These are phyloP conservation scores for Quercus dentata DNA, from an alignment of 306 rosid genomes.

Conservation along the genomic window DNA sequence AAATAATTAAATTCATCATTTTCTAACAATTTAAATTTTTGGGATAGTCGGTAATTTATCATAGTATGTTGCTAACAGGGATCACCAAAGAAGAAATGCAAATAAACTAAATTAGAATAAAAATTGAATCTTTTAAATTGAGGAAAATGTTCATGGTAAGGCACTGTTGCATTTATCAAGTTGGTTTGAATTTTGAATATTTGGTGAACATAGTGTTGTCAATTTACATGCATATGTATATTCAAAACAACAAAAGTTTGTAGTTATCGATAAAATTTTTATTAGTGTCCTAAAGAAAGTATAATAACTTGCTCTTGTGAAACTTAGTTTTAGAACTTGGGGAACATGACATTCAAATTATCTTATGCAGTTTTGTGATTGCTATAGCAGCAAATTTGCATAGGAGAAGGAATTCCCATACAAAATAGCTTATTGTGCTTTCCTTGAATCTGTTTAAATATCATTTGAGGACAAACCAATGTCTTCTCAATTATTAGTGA, in stretches of 20 bases:
- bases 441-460: background rate
- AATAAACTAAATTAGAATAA: background rate
- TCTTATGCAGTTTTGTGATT: background rate
- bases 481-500: background rate
- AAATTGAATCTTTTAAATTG: background rate
- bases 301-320: no score
- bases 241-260: no score
- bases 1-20: no score
- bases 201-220: background rate
- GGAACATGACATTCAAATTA: background rate
- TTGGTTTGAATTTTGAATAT: background rate
- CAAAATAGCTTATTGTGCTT: background rate
- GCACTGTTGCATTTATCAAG: background rate
- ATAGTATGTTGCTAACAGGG: background rate
- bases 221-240: background rate
- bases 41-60: no score
- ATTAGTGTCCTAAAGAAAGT: no score
- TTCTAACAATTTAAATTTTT: no score
- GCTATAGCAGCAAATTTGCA: background rate
- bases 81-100: background rate
- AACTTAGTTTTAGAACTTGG: background rate
- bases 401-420: background rate
- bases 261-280: no score
- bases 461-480: background rate
- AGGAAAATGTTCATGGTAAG: background rate